Conservation (phyloP, 768 basidiomycete genomes). For the Sistotremastrum niveocremeum region DNA sequence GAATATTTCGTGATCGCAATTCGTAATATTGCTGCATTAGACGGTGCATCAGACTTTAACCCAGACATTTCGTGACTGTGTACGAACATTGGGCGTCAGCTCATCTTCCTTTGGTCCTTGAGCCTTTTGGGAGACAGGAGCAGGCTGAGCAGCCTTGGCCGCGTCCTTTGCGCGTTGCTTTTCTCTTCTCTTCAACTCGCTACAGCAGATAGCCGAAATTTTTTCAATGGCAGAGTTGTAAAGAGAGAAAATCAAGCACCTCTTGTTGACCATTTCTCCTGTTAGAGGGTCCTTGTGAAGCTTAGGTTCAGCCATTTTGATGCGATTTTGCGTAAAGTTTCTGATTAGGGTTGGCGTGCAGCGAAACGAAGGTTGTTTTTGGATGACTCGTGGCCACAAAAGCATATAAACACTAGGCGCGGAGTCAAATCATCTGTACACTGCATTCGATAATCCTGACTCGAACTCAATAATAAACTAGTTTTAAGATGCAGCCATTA, state of each 20-base stretch:
- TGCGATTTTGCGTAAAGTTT: no score
- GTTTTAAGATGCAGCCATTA: no score
- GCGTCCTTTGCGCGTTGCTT: conserved; percentile 65
- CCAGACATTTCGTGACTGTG: background rate
- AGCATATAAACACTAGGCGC: no score
- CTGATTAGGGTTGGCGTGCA: no score
- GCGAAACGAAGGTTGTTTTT: no score
- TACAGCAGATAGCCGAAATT: conserved; percentile 25
- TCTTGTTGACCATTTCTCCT: conserved; percentile 95
- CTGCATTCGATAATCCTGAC: no score
- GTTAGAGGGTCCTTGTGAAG: conserved; percentile 71
- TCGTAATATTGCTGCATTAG: conserved; percentile 85
- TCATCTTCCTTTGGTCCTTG: conserved; percentile 52
- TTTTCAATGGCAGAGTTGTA: conserved; percentile 6
- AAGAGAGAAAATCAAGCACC: conserved; percentile 34
- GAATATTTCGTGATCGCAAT: conserved; percentile 78
- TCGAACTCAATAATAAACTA: no score
- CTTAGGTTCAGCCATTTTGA: background rate
- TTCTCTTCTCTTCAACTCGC: conserved; percentile 88
- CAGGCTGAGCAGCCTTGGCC: conserved; percentile 68
- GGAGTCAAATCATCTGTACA: no score
- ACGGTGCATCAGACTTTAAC: no score
- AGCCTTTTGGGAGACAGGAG: conserved; percentile 29
- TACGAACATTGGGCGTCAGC: conserved; percentile 68
- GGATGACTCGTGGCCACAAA: no score